Evolutionary conservation across 2,329 filamentous ascomycete species (phyloP), one percentile per base, ranked within the genome.

Genomic region (Fusarium scirpi): DNA sequence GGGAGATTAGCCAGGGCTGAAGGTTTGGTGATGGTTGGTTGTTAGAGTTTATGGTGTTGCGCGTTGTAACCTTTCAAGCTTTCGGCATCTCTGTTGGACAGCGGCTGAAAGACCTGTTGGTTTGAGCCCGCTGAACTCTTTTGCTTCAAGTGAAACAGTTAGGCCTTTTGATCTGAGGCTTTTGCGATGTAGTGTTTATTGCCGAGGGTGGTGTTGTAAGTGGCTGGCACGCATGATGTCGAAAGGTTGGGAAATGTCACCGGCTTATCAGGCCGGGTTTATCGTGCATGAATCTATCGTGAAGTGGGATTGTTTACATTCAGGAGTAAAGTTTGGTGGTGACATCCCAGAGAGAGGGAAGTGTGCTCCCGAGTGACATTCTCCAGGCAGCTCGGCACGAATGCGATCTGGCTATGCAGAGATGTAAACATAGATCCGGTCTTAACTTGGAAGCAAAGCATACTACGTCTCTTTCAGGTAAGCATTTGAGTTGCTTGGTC

Each of bases 81-180:
- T 27, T 43, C 34, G 32, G 24, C 18, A 53, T 27, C 24, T 41
- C 15, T 25, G 18, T 52, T 52, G 38, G 48, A 52, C 24, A 29
- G 49, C 49, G 34, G 34, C 49, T 20, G 22, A 12, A 27, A 8
- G 34, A 38, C 34, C 10, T 38, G 34, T n/a, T 53, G 24, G 49
- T 40, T 38, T 16, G 34, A 53, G 49, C 49, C 24, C 24, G n/a
- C 32, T 41, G 49, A 53, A 53, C 49, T 53, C 49, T 29, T 53
- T 53, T 29, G 20, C 32, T 53, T 4, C 34, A 53, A 29, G 22
- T 53, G 49, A 53, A 53, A 53, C 34, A 53, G 7, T 15, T 12
- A 53, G 27, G 15, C 5, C 7, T 53, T 53, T 41, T 53, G n/a
- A 43, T 53, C 15, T 11, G 49, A 43, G 49, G 24, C 18, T 38